Evolutionary conservation across 2,329 filamentous ascomycete species (phyloP), one percentile per base, ranked within the genome.

Genomic region (Botrytis porri): DNA sequence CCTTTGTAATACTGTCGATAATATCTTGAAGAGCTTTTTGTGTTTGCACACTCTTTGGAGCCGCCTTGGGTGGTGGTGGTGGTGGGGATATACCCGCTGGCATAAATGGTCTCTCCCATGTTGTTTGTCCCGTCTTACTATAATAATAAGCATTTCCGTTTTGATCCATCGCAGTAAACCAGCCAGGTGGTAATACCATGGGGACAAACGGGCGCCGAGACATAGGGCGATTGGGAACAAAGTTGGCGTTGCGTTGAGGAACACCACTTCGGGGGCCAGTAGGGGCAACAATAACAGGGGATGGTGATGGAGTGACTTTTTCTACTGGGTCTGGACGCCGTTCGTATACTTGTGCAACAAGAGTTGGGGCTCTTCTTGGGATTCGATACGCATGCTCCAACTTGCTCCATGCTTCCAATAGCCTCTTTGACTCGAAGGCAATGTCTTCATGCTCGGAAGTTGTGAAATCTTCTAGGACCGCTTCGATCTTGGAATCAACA

Each of bases 361-460:
- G 65, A 41, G 43, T 71, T 29, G 84, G 83, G 65, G 85, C 88
- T 84, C 96, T 93, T 73, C 95, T 89, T 54, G 94, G 94, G 80
- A 99, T 99, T 74, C 96, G 91, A 82, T 98, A 99, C 10, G 90
- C 96, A 51, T 97, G 87, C 81, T 97, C 92, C 66, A 99, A 85
- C 78, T 94, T 95, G 81, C 92, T 92, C 96, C 96, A 99, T 76
- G 91, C 91, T 14, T 93, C 89, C 41, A 98, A 84, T 51, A 99
- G 85, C 63, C 88, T 86, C 71, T 87, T 87, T 8, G 95, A 90
- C 79, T 91, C 91, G 32, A 88, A 86, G 39, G 90, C 87, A 32
- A 99, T 93, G 74, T 92, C 87, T 75, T 93, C 89, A 79, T 97
- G 91, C 14, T 90, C 89, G 29, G 89, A 92, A 20, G 83, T 83